phyloP scores from a whole-genome alignment of 2,329 filamentous ascomycete genomes.

The Pyrenophora graminea region DNA sequence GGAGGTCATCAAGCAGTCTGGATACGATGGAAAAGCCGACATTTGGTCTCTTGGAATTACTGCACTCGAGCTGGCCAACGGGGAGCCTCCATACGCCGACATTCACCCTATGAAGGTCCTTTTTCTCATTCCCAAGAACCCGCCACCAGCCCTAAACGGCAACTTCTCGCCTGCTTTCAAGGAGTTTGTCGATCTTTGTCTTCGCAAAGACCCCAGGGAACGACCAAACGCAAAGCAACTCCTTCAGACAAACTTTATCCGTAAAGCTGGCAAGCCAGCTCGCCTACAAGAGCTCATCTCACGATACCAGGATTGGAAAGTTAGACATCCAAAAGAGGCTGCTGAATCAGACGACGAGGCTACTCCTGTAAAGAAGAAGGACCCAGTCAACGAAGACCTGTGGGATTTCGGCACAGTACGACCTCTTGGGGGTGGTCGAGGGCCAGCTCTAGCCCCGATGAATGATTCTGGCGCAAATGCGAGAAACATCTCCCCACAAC shows the following conservation, averaged over 20 bases:
- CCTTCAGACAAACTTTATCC: conserved; percentile 86
- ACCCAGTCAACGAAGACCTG: conserved; percentile 75
- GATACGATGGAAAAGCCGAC: conserved; percentile 96
- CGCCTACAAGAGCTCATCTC: conserved; percentile 96
- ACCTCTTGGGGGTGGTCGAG: conserved; percentile 60
- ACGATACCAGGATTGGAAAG: conserved; percentile 82
- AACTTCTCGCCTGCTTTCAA: conserved; percentile 56
- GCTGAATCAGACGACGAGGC: conserved; percentile 50
- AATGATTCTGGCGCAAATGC: conserved; percentile 82
- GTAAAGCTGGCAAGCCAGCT: conserved; percentile 90
- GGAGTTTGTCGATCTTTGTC: conserved; percentile 64
- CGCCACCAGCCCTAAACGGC: conserved; percentile 71
- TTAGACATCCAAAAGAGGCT: conserved; percentile 74
- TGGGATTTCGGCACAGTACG: conserved; percentile 99
- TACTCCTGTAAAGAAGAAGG: conserved; percentile 43
- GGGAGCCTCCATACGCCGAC: conserved; percentile 92
- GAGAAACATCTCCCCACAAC: conserved; percentile 52
- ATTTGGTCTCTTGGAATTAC: conserved; percentile 98
- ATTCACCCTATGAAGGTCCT: conserved; percentile 99
- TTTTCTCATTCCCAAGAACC: conserved; percentile 94
- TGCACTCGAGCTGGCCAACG: conserved; percentile 85
- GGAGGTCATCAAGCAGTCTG: conserved; percentile 97
- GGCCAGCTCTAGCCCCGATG: conserved; percentile 70
- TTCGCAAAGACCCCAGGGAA: conserved; percentile 87
- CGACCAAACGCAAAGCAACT: conserved; percentile 85